Percentiles rank a stretch among this genome's conserved stretches.
phyloP scores from a whole-genome alignment of 371 early-diverging fungal genomes.

The Mucor sp. region DNA sequence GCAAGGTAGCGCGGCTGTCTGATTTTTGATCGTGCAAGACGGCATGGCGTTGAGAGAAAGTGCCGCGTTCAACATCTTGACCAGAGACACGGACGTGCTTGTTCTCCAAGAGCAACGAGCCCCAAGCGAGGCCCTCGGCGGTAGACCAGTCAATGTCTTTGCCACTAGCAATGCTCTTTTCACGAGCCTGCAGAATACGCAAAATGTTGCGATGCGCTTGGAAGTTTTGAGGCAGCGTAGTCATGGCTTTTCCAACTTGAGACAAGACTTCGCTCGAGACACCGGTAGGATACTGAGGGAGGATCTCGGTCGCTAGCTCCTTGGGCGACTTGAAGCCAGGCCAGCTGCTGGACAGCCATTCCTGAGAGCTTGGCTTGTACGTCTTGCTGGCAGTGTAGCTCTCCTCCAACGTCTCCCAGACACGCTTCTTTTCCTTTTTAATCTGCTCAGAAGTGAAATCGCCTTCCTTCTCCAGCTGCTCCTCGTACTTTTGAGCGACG shows the following conservation, averaged over 20 bases:
- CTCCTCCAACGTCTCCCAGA: slow-evolving; percentile 91
- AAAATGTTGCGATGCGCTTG: slow-evolving; percentile 84
- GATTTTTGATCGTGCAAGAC: slow-evolving; percentile 93
- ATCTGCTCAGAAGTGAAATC: slow-evolving; percentile 83
- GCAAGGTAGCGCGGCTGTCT: slow-evolving; percentile 68
- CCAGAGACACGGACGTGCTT: slow-evolving; percentile 30
- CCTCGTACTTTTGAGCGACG: slow-evolving; percentile 81
- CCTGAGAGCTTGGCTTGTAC: slow-evolving; percentile 86
- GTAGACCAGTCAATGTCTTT: slow-evolving; percentile 94
- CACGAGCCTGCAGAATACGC: slow-evolving; percentile 82
- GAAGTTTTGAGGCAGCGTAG: slow-evolving; percentile 83
- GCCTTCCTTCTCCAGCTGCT: slow-evolving; percentile 82
- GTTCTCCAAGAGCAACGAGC: slow-evolving; percentile 74
- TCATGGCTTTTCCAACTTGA: slow-evolving; percentile 80
- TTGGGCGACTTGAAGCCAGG: slow-evolving; percentile 82
- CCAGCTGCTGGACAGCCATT: slow-evolving; percentile 96
- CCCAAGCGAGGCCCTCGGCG: slow-evolving; percentile 94
- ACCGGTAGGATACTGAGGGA: slow-evolving; percentile 79
- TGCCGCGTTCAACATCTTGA: slow-evolving; percentile 98
- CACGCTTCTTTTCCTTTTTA: slow-evolving; percentile 81
- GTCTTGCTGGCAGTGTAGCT: slow-evolving; percentile 86
- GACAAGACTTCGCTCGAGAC: slow-evolving; percentile 72
- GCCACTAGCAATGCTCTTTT: slow-evolving; percentile 75
- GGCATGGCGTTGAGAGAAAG: slow-evolving; percentile 97
- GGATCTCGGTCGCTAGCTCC: slow-evolving; percentile 72